phyloP scores from a whole-genome alignment of 2,329 filamentous ascomycete species.

The Neofusicoccum ribis region DNA sequence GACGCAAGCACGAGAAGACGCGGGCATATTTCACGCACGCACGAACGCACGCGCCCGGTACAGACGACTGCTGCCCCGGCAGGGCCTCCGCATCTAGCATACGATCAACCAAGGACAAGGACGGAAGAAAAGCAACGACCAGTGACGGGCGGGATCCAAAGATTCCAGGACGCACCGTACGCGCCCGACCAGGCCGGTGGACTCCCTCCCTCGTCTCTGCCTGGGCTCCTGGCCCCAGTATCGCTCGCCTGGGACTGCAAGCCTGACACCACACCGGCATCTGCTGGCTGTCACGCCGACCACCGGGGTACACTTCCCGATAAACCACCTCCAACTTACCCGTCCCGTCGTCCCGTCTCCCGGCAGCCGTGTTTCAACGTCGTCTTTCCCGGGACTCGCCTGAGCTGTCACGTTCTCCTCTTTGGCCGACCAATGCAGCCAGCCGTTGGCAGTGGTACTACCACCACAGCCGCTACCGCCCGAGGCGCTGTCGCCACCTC shows the following conservation, averaged over 20 bases:
- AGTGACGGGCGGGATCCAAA: neutral
- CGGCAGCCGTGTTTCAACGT: neutral
- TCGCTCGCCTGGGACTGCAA: neutral
- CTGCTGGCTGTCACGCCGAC: neutral
- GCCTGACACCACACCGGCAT: neutral
- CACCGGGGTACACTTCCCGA: neutral
- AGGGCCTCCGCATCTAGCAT: no score
- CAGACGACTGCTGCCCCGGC: neutral
- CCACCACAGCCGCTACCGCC: neutral
- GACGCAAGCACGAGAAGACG: conserved; percentile 10
- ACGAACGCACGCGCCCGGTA: neutral
- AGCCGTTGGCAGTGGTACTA: conserved; percentile 1
- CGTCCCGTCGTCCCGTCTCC: no score
- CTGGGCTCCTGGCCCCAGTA: neutral
- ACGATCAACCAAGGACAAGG: neutral
- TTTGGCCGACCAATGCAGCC: conserved; percentile 1
- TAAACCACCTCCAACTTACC: neutral
- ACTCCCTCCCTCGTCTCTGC: neutral
- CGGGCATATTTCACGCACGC: conserved; percentile 1
- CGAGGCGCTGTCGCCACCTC: neutral
- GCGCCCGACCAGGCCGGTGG: neutral
- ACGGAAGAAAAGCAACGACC: neutral
- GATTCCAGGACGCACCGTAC: neutral
- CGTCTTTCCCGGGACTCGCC: neutral
- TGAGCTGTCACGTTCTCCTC: neutral